Evolutionary conservation across 805 yeast genomes (phyloP).

Genomic region (Saturnispora sekii): DNA sequence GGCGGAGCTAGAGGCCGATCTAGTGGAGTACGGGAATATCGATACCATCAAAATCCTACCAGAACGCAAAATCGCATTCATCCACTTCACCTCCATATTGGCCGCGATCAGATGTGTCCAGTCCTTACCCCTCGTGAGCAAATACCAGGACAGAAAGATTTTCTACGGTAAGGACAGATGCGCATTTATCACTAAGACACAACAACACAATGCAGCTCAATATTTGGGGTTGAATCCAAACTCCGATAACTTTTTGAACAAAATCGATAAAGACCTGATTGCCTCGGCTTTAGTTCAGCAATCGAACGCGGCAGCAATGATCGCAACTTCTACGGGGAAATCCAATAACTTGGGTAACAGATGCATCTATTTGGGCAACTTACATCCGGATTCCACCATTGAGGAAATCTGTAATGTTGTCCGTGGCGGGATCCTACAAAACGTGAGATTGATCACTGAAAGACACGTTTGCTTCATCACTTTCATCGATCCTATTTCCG

Average conservation of each 20-base stretch:
- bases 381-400: slow-evolving; percentile 78
- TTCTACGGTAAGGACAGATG: slow-evolving; percentile 92
- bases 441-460: slow-evolving; percentile 69
- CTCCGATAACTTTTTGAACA: slow-evolving; percentile 65
- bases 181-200: slow-evolving; percentile 89
- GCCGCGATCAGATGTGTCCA: slow-evolving; percentile 84
- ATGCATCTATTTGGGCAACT: slow-evolving; percentile 82
- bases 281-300: slow-evolving; percentile 81
- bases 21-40: slow-evolving; percentile 67
- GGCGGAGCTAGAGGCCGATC: slow-evolving; percentile 55
- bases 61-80: slow-evolving; percentile 80
- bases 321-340: slow-evolving; percentile 92
- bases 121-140: slow-evolving; percentile 54
- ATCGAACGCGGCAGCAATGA: slow-evolving; percentile 95
- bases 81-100: slow-evolving; percentile 78
- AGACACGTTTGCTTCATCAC: slow-evolving; percentile 91
- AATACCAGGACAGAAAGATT: slow-evolving; percentile 69
- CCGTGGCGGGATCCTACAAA: slow-evolving; percentile 87
- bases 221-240: slow-evolving; percentile 88
- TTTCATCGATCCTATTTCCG: slow-evolving; percentile 93
- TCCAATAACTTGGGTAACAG: slow-evolving; percentile 86
- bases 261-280: slow-evolving; percentile 44
- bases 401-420: slow-evolving; percentile 96
- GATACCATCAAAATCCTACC: slow-evolving; percentile 74
- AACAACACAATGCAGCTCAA: slow-evolving; percentile 95